Conservation (phyloP, 1,284 basidiomycete species). For the Meira nashicola region DNA sequence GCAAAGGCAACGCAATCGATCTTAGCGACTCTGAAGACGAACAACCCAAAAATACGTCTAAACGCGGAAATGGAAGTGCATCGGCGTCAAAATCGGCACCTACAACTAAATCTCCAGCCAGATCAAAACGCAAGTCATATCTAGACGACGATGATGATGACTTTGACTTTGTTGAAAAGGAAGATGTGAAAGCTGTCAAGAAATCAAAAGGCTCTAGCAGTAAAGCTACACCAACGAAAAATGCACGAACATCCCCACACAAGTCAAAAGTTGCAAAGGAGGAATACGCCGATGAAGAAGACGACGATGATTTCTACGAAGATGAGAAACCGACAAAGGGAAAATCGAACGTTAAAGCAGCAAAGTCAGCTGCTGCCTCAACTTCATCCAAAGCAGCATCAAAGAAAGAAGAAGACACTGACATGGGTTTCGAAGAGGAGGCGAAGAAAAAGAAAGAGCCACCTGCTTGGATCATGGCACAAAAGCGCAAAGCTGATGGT, state of each 20-base stretch:
- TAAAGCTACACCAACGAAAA: no score
- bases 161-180: conserved; percentile 9
- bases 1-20: conserved; percentile 11
- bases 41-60: neutral
- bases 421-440: neutral
- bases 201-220: conserved; percentile 3
- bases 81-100: no score
- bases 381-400: neutral
- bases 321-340: conserved; percentile 11
- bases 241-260: no score
- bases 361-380: neutral
- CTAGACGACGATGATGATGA: conserved; percentile 15
- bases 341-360: conserved; percentile 7
- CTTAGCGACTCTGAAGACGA: conserved; percentile 35
- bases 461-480: conserved; percentile 15
- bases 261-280: no score
- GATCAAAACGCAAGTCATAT: conserved; percentile 3
- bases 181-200: neutral
- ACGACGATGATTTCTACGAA: neutral
- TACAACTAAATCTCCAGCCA: neutral
- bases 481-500: conserved; percentile 63
- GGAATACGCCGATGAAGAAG: neutral
- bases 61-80: no score
- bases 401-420: neutral
- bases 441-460: neutral